These are phyloP conservation scores for Trapa incisa DNA, from an alignment of 345 rosid species.

Conservation along the genomic window DNA sequence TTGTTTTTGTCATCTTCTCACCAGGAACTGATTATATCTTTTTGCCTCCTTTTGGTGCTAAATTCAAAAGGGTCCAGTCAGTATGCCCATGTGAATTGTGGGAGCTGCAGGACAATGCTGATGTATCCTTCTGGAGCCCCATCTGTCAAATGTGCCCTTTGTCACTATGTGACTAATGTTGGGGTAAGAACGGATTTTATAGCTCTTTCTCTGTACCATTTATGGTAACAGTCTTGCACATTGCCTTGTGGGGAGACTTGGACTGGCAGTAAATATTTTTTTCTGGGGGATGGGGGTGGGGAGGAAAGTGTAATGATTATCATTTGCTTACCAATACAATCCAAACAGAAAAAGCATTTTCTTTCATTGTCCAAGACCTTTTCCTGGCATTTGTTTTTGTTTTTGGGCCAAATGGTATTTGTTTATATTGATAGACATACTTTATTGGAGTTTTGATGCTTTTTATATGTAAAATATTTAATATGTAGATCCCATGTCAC, in stretches of 20 bases:
- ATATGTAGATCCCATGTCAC: no score
- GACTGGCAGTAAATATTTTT: no score
- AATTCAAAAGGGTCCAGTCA: conserved; percentile 38
- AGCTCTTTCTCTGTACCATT: background rate
- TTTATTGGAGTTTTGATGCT: no score
- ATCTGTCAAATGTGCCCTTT: conserved; percentile 86
- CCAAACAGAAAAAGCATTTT: background rate
- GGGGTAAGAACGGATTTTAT: conserved; percentile 36
- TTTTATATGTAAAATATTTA: no score
- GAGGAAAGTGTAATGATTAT: background rate
- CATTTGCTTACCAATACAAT: background rate
- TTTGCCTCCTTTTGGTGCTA: background rate
- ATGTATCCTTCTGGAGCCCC: conserved; percentile 92
- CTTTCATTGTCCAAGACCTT: background rate
- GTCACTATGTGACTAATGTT: conserved; percentile 76
- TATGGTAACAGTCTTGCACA: no score
- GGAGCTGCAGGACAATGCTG: conserved; percentile 65
- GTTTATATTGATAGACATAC: no score
- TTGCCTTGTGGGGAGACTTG: no score
- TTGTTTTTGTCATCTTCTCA: background rate
- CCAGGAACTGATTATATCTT: background rate
- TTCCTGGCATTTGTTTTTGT: background rate
- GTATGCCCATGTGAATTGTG: conserved; percentile 71
- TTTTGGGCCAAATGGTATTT: background rate
- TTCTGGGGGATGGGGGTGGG: background rate